Conservation (phyloP, 306 rosid genomes). For the Trifolium fragiferum region DNA sequence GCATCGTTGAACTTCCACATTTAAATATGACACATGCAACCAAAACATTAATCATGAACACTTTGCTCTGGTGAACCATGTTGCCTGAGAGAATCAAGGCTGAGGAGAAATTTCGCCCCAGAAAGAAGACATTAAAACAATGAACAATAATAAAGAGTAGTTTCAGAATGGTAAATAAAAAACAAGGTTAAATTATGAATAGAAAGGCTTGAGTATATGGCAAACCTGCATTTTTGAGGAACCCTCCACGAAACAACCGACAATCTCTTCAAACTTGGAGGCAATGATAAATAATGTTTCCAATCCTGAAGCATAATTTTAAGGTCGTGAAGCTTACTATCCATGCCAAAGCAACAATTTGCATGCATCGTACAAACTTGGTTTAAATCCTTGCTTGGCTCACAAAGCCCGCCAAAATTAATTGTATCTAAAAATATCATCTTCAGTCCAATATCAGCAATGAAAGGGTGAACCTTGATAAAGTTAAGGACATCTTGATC, state of each 20-base stretch:
- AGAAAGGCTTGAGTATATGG: constrained; percentile 24
- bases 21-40: constrained; percentile 13
- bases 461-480: constrained; percentile 74
- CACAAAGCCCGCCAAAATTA: constrained; percentile 92
- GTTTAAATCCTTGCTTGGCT: constrained; percentile 94
- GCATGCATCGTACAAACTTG: constrained; percentile 97
- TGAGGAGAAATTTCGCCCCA: constrained; percentile 48
- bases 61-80: constrained; percentile 44
- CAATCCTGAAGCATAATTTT: constrained; percentile 85
- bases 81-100: constrained; percentile 60
- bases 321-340: constrained; percentile 88
- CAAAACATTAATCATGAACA: constrained; percentile 39
- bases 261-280: constrained; percentile 63
- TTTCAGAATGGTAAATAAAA: constrained; percentile 33
- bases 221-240: constrained; percentile 88
- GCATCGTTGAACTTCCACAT: constrained; percentile 36
- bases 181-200: constrained; percentile 20
- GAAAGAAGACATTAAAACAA: constrained; percentile 22
- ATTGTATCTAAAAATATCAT: constrained; percentile 89
- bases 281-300: constrained; percentile 77
- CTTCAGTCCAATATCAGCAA: constrained; percentile 60
- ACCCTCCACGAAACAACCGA: constrained; percentile 77
- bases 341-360: constrained; percentile 86
- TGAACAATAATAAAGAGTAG: constrained; percentile 16
- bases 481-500: constrained; percentile 96